These are phyloP conservation scores for Penicillium salamii DNA, from an alignment of 495 filamentous ascomycete species.

Conservation along the genomic window DNA sequence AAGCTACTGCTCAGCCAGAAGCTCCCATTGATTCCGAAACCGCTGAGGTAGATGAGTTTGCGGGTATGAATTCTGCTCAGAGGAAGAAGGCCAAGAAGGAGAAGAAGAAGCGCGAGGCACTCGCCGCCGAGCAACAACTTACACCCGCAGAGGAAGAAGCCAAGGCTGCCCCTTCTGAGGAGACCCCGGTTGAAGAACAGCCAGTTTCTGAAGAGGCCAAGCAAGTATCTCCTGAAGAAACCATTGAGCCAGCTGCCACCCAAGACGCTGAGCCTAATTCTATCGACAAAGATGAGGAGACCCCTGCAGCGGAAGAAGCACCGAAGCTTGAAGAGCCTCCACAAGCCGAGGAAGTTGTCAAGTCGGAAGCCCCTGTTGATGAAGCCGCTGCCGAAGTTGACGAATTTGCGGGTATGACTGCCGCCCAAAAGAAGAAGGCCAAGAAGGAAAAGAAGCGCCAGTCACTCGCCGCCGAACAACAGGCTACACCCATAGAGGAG, in stretches of 20 bases:
- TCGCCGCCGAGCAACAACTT: conserved; percentile 2
- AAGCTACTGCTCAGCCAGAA: neutral
- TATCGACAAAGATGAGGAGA: neutral
- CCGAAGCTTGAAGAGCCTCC: neutral
- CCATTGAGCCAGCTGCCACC: neutral
- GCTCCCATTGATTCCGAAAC: neutral
- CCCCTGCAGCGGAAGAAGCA: neutral
- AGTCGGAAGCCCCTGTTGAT: neutral
- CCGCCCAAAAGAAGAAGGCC: conserved; percentile 37
- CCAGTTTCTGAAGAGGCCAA: too few species aligned
- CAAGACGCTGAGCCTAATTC: conserved; percentile 1
- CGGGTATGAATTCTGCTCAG: conserved; percentile 1
- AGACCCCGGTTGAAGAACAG: too few species aligned
- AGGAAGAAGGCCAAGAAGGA: neutral
- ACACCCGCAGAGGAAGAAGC: conserved; percentile 5
- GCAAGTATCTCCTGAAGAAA: neutral
- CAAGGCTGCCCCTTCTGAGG: neutral
- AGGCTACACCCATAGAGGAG: too few species aligned
- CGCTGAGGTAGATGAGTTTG: neutral
- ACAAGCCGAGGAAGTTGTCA: neutral
- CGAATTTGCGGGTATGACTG: neutral
- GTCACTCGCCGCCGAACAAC: neutral
- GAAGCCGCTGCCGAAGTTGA: neutral
- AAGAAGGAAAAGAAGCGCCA: conserved; percentile 29
- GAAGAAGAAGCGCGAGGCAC: conserved; percentile 1